Conservation (phyloP, 1,284 basidiomycete genomes). For the Ustilago hordei region DNA sequence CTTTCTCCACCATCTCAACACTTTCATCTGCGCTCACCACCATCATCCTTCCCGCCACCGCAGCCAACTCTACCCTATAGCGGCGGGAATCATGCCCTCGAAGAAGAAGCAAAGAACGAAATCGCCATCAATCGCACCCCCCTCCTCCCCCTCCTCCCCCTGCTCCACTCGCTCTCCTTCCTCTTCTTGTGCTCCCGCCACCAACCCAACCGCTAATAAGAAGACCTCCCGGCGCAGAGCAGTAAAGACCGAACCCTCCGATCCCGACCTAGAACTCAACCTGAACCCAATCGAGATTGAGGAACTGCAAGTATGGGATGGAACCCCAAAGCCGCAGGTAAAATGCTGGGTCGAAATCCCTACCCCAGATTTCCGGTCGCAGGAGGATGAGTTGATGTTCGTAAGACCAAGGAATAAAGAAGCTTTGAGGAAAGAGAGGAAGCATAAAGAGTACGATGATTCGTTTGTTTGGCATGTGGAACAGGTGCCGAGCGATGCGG, state of each 20-base stretch:
- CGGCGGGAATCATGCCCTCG: slow-evolving; percentile 11
- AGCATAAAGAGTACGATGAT: slow-evolving; percentile 12
- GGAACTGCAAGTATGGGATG: slow-evolving; percentile 8
- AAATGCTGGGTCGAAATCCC: slow-evolving; percentile 36
- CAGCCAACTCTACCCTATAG: background rate
- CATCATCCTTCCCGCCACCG: background rate
- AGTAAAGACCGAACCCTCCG: slow-evolving; percentile 8
- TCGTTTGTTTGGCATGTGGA: slow-evolving; percentile 18
- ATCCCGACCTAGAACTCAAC: background rate
- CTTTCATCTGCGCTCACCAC: background rate
- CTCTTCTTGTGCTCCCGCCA: slow-evolving; percentile 12
- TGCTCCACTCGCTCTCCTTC: slow-evolving; percentile 33
- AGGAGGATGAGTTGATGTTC: slow-evolving; percentile 30
- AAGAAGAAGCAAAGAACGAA: slow-evolving; percentile 25
- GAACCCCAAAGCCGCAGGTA: background rate
- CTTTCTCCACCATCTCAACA: background rate
- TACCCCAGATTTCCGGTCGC: background rate
- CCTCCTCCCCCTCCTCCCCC: slow-evolving; percentile 11
- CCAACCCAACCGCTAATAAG: background rate
- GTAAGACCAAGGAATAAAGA: slow-evolving; percentile 15
- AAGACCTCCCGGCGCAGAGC: background rate
- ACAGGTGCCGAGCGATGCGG: background rate
- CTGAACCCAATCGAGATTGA: background rate
- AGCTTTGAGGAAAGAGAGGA: slow-evolving; percentile 14
- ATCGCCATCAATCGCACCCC: slow-evolving; percentile 5